Evolutionary conservation across 495 filamentous ascomycete genomes (phyloP), one percentile per base, ranked within the genome.

Genomic region (Lasiosphaeria hispida): DNA sequence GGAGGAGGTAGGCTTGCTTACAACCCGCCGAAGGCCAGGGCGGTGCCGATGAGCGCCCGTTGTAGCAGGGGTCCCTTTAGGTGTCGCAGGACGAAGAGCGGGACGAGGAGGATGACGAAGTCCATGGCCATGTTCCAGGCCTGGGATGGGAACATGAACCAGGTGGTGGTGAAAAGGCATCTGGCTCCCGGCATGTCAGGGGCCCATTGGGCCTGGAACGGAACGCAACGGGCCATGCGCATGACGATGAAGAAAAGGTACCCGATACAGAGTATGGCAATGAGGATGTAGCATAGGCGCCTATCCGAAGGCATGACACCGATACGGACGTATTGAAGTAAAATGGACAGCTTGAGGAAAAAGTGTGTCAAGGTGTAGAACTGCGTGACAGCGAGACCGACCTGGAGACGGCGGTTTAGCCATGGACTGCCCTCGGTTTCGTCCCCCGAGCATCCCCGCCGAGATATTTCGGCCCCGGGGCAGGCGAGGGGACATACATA

Each of bases 311-410:
- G 18, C 23, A 58, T 30, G n/a, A 43, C 39, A 18, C 15, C 18
- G 34, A 58, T 33, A 9, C 55, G 55, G 19, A 13, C 13, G 39
- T 58, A 58, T 9, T 52, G 45, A 5, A 58, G 47, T 37, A 58
- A 10, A 37, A 58, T 58, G 45, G 55, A 58, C 3, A 58, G 13
- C 38, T 58, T 58, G 47, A 58, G 45, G 55, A 51, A 50, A 30
- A 51, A 38, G 48, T 58, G 55, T n/a, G 33, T 39, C 13, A 51
- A 35, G 48, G 4, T 4, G 48, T 51, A 51, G 48, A 37, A 51
- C 10, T 51, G 33, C 33, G 23, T 51, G 48, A 51, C 35, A 35
- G n/a, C 48, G 11, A 51, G 37, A 7, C 11, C 4, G 30, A 7
- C 17, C 45, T 48, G 45, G 5, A 33, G 17, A 4, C 7, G 30